Evolutionary conservation across 352 stramenopile species (phyloP).

Genomic region (Phytopythium helicoides): DNA sequence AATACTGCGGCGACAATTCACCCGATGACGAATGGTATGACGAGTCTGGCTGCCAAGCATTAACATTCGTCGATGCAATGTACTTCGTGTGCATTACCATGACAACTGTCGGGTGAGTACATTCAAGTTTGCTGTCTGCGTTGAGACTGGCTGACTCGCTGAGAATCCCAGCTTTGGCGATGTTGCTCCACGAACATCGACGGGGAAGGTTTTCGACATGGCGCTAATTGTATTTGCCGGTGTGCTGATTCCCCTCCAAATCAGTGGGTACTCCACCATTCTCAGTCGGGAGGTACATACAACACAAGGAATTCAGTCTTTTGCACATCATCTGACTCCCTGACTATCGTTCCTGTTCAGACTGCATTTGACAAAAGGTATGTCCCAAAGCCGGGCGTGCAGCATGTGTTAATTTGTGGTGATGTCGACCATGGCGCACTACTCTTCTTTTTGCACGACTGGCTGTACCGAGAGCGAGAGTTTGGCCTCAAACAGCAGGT

Average conservation of each 20-base stretch:
- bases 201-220: constrained; percentile 67
- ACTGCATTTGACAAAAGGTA: constrained; percentile 84
- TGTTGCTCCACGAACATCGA: constrained; percentile 53
- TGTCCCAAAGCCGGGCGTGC: constrained; percentile 46
- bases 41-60: constrained; percentile 49
- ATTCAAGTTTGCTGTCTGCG: background rate
- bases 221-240: constrained; percentile 73
- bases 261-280: constrained; percentile 69
- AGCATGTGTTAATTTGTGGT: constrained; percentile 78
- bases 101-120: constrained; percentile 67
- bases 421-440: constrained; percentile 71
- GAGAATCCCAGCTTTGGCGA: constrained; percentile 59
- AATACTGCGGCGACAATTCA: constrained; percentile 46
- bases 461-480: constrained; percentile 68
- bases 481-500: constrained; percentile 53
- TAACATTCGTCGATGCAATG: constrained; percentile 73
- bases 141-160: constrained; percentile 3
- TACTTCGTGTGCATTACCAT: constrained; percentile 89
- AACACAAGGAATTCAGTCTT: background rate
- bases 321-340: background rate
- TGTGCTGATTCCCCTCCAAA: constrained; percentile 61
- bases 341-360: constrained; percentile 20
- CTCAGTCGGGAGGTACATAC: constrained; percentile 58
- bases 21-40: background rate
- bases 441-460: constrained; percentile 79